Evolutionary conservation across 768 basidiomycete genomes (phyloP), one percentile per base, ranked within the genome.

Genomic region (Kwoniella europaea): DNA sequence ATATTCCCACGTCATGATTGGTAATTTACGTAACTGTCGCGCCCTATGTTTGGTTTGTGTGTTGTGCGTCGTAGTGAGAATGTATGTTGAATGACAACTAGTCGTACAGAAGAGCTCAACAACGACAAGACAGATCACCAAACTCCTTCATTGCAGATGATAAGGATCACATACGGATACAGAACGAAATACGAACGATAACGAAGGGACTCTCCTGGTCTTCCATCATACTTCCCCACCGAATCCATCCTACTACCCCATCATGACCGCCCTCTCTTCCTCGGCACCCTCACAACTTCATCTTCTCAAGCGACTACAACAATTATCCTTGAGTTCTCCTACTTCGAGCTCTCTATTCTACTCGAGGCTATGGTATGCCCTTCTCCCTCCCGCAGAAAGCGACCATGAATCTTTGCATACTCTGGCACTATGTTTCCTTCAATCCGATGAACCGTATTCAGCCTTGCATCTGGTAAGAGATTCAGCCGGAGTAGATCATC

Each of bases 331-430:
- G 10, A 60, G 59, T 42, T 77, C 78, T n/a, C 67, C 74, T 41
- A 70, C 76, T 5, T 12, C 62, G 0, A 72, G 78, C 4, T 71
- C 78, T 2, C 57, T 78, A 12, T 81, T 81, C 76, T 81, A 76
- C 68, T 74, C 80, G 3, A 65, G 76, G 41, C 55, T 81, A 52
- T 78, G 67, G 46, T 55, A 79, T 43, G 43, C 72, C 10, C 54
- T 81, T 27, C 71, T 46, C 15, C 74, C 74, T 5, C 71, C 71
- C 12, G 65, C 66, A 15, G 57, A 46, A 16, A 68, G 44, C 15
- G 71, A 77, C 12, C 76, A 79, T 62, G 80, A 81, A 24, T 65
- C 69, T 4, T 73, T 77, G 20, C 79, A 81, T 69, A 65, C 65
- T 22, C 74, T 77, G 10, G 80, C 80, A 12, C 50, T 79, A 20